Base-by-base conservation (phyloP, 495 filamentous ascomycete genomes). In the Penicillium antarcticum region DNA sequence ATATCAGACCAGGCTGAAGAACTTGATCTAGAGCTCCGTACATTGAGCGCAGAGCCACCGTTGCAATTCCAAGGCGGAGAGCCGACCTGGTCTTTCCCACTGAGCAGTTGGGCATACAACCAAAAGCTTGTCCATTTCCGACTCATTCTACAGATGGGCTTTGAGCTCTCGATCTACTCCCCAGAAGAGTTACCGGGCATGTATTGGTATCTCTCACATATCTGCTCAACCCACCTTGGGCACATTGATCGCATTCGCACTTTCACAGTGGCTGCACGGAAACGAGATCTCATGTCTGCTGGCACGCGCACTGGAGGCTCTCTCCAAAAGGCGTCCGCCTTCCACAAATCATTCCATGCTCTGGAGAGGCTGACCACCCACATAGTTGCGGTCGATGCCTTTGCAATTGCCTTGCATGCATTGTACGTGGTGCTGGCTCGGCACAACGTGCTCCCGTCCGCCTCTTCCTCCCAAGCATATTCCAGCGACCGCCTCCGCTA, bases 141-240 rank as follows among this genome's bases (percentile, higher is more conserved):
- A 52, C 87, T 85, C 75, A 86, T 94, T 39, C 76, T 96, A 11
- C 90, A 96, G 65, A 84, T 96, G 45, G 94, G 94, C n/a, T 97
- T 99, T 63, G 94, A 97, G 66, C 83, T 96, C 14, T 84, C 91
- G 8, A 82, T 95, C 21, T 97, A 97, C 62, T 83, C 89, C 18
- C 79, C 85, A 2, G 88, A 96, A 63, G 94, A 99, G 69, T 75
- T 94, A 6, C 80, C 85, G 11, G 84, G 82, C 13, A 96, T 96
- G 88, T 97, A 96, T 64, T 92, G 87, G 85, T 95, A 88, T 38
- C 49, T 76, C 16, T 72, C 73, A 8, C 70, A 78, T 46, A 68
- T 78, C 32, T 78, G 74, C 56, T 73, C 72, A 24, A 74, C 72
- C 1, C 74, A 78, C 39, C 68, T 75, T 4, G 62, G 63, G 4